phyloP scores from a whole-genome alignment of 345 rosid genomes.

The Cardamine occulta region DNA sequence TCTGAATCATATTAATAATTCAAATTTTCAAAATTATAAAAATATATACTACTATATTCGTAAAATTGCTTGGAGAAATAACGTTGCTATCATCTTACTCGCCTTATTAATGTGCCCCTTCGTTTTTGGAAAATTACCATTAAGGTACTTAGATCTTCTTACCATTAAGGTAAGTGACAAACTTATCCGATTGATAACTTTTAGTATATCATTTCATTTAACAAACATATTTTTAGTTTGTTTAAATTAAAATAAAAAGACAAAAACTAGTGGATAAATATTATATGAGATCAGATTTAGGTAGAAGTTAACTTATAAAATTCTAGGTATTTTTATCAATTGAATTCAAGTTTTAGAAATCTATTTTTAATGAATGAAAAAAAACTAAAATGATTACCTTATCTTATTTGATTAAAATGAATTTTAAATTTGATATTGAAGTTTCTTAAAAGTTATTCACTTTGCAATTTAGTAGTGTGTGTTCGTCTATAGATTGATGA shows the following conservation, averaged over 20 bases:
- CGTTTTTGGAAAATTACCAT: conserved; percentile 9
- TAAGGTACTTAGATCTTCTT: conserved; percentile 2
- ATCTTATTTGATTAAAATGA: not conserved
- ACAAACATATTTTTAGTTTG: not conserved
- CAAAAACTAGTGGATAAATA: not conserved
- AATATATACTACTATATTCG: not conserved
- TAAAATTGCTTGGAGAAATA: not conserved
- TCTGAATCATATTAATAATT: conserved; percentile 29
- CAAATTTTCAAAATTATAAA: conserved; percentile 6
- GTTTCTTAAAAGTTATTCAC: too few relatives aligned
- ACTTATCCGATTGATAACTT: not conserved
- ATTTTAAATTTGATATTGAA: not conserved
- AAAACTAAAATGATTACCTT: too few relatives aligned
- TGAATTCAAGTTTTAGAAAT: not conserved
- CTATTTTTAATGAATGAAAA: not conserved
- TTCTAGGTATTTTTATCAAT: not conserved
- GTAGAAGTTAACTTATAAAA: not conserved
- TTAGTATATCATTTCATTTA: not conserved
- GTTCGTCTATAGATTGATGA: not conserved
- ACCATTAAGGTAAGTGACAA: not conserved
- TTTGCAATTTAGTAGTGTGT: not conserved
- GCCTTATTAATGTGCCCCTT: conserved; percentile 1
- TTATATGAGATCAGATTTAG: not conserved
- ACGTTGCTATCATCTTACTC: conserved; percentile 15
- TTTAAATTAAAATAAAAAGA: not conserved